These are phyloP conservation scores for Carallia pectinifolia DNA, from an alignment of 345 rosid genomes.

Conservation along the genomic window DNA sequence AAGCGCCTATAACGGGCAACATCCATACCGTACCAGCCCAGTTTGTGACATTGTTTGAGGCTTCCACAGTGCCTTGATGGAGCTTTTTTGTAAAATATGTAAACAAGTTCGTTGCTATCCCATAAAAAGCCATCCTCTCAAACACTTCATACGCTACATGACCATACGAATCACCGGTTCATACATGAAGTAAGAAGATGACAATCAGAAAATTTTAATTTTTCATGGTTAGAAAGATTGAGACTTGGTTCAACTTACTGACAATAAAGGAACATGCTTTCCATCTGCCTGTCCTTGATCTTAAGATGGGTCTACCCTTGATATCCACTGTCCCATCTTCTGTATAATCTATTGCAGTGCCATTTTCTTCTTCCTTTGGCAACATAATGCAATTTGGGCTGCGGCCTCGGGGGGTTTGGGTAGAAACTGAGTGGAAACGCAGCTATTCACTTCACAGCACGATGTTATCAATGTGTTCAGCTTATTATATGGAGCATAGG, in stretches of 20 bases:
- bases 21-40: slow-evolving; percentile 63
- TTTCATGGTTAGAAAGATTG: background rate
- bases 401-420: too few species aligned
- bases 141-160: slow-evolving; percentile 55
- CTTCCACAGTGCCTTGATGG: slow-evolving; percentile 58
- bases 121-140: slow-evolving; percentile 71
- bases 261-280: slow-evolving; percentile 58
- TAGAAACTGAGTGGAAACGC: too few species aligned
- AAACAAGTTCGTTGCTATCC: slow-evolving; percentile 58
- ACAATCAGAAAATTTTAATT: background rate
- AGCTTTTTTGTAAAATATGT: slow-evolving; percentile 43
- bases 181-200: background rate
- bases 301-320: slow-evolving; percentile 44
- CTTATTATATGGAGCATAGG: too few species aligned
- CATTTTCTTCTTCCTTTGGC: slow-evolving; percentile 34
- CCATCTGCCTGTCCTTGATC: slow-evolving; percentile 60
- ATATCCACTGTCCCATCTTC: slow-evolving; percentile 61
- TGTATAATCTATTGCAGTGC: slow-evolving; percentile 34
- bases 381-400: slow-evolving; percentile 27
- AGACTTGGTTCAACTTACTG: slow-evolving; percentile 25
- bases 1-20: slow-evolving; percentile 57
- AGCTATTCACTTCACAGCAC: too few species aligned
- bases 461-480: too few species aligned
- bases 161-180: background rate
- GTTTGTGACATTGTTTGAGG: slow-evolving; percentile 59